A percentile compares a stretch with the other conserved stretches of the same genome.
These are phyloP conservation scores for Ogataea populi-albae DNA, from an alignment of 805 yeast genomes.

Conservation along the genomic window DNA sequence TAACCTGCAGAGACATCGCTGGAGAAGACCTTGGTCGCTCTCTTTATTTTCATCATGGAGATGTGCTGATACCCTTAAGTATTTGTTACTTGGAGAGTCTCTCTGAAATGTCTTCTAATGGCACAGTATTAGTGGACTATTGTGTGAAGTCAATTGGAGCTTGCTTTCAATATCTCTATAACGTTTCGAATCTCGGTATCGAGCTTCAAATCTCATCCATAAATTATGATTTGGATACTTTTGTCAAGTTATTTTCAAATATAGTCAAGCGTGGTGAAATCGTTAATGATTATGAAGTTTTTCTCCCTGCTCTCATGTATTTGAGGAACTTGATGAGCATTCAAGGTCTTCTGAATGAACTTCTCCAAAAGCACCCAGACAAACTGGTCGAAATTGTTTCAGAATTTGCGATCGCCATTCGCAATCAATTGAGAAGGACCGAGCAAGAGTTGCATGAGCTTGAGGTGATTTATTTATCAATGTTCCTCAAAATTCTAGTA, in stretches of 20 bases:
- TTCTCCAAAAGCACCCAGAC: background rate
- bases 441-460: constrained; percentile 10
- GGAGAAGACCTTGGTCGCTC: constrained; percentile 10
- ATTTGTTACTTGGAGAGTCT: constrained; percentile 7
- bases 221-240: background rate
- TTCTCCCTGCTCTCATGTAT: background rate
- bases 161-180: constrained; percentile 1
- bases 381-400: background rate
- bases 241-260: background rate
- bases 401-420: background rate
- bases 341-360: background rate
- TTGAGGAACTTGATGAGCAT: background rate
- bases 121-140: background rate
- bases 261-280: background rate
- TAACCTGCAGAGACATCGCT: constrained; percentile 13
- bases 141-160: background rate
- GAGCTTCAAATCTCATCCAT: background rate
- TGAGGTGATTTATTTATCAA: constrained; percentile 23
- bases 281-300: background rate
- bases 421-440: background rate
- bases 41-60: constrained; percentile 15
- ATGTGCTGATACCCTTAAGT: constrained; percentile 13
- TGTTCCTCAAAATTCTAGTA: constrained; percentile 23
- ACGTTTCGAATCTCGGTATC: background rate
- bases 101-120: background rate